Evolutionary conservation across 208 protist species (phyloP).

Genomic region (Trypanosoma melophagium): DNA sequence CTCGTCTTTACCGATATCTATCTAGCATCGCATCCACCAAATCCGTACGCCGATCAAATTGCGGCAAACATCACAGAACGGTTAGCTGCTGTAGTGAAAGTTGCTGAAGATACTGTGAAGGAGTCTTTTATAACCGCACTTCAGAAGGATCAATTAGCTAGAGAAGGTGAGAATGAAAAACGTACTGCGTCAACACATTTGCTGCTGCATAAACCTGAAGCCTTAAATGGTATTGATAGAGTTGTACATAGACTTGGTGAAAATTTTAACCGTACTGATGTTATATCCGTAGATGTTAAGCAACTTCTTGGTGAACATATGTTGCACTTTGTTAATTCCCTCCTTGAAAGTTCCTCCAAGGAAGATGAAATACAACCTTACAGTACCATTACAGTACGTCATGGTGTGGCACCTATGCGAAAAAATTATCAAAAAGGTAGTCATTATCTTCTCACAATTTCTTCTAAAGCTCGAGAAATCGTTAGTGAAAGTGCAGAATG

Average conservation of each 20-base stretch:
- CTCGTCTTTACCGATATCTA: conserved; percentile 86
- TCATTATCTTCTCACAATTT: conserved; percentile 61
- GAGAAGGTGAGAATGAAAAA: conserved; percentile 6
- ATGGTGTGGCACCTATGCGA: conserved; percentile 29
- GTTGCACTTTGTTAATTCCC: conserved; percentile 34
- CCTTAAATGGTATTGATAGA: conserved; percentile 53
- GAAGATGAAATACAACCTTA: conserved; percentile 57
- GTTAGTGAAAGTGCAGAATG: conserved; percentile 53
- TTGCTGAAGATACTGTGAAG: conserved; percentile 70
- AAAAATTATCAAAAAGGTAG: conserved; percentile 82
- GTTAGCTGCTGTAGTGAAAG: conserved; percentile 54
- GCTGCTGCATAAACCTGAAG: conserved; percentile 63
- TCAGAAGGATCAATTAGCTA: conserved; percentile 24
- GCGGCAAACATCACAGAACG: conserved; percentile 41
- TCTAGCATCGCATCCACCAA: conserved; percentile 67
- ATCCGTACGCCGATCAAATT: conserved; percentile 57
- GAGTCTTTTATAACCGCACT: conserved; percentile 67
- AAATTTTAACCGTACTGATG: conserved; percentile 76
- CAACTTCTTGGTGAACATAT: conserved; percentile 53
- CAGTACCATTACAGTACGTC: conserved; percentile 23
- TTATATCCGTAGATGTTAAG: conserved; percentile 59
- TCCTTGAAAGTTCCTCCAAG: conserved; percentile 54
- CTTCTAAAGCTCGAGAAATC: conserved; percentile 34
- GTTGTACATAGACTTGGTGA: conserved; percentile 78
- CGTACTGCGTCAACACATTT: not conserved